Evolutionary conservation across 1,284 basidiomycete genomes (phyloP), one percentile per base, ranked within the genome.

Genomic region (Naganishia sp.): DNA sequence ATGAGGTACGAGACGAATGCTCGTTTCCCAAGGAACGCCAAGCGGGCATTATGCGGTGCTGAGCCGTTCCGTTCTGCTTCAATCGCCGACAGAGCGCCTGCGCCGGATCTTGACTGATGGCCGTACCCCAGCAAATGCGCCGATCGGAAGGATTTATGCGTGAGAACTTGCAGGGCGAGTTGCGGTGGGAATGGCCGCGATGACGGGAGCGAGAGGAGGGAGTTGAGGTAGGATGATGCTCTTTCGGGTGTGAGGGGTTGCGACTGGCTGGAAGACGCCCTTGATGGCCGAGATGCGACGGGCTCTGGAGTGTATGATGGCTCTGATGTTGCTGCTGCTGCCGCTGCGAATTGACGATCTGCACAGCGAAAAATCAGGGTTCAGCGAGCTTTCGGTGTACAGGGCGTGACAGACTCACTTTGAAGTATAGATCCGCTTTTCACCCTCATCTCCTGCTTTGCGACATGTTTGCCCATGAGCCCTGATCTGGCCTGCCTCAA

Each of bases 111-210:
- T 15, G 59, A 43, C 18, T 46, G 43, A 31, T 55, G 50, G 5
- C 68, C 68, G 33, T 70, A 68, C 10, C 73, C 71, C 44, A 77
- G 65, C 28, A 72, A 69, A 55, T 78, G 76, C 18, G 72, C 72
- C 64, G 73, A 75, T 28, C 75, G 74, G 67, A 75, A 80, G 48
- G 74, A 76, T 74, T 79, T 79, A 69, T 80, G 79, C 7, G 78
- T 79, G 52, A 79, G 70, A 61, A 77, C 75, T 65, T 79, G 78
- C 31, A 80, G 73, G 9, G 78, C 75, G 43, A 79, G 73, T 33
- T 68, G 57, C 2, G 75, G 75, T n/a, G 78, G 72, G 71, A 80
- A 75, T 57, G 71, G 69, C 10, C 70, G 72, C 5, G 70, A 33
- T 11, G 73, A 57, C 6, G 77, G 75, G 2, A 80, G 71, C 45